Base-by-base conservation (phyloP, 768 basidiomycete species). In the Astraeus odoratus region DNA sequence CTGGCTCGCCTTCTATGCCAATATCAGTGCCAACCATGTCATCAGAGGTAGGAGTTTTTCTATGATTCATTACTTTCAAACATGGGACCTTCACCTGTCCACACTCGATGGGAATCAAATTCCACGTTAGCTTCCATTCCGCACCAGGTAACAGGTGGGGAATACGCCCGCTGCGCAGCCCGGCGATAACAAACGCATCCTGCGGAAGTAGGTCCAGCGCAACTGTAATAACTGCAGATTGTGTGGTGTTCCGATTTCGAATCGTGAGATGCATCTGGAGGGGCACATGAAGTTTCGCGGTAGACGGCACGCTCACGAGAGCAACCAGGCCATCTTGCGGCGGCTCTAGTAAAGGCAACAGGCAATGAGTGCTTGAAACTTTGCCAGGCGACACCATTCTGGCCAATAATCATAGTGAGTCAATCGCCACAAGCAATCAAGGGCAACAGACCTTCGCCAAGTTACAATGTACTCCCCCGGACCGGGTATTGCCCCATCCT, bases 181-280 rank as follows among this genome's bases (percentile, higher is more conserved):
- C 93, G 3, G 87, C 77, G 34, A 92, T 77, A 13, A 93, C 78
- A 61, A 96, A 95, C n/a, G 74, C 71, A 33, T 88, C 87, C 10
- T 74, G 64, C 13, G 66, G 51, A 48, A 83, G 81, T 1, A 80
- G 72, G 43, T 95, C 91, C 23, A 93, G 71, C 26, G 83, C 77
- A 8, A 92, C 72, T 9, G 77, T 69, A 26, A 94, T 63, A 51
- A 81, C 81, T 1, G 85, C 83, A 2, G 88, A 77, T 27, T 80
- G 75, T 7, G 69, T 68, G 3, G 75, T 70, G 48, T 82, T 74
- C 44, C 76, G 65, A 60, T 89, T 89, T 57, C 91, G 78, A 47
- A 86, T 62, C 49, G 68, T 74, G 40, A 84, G 60, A 40, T 71
- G 65, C 23, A 90, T 69, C 3, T 71, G 59, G 15, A 81, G 60